Evolutionary conservation across 805 yeast genomes (phyloP).

Genomic region (Tetrapisispora iriomotensis): DNA sequence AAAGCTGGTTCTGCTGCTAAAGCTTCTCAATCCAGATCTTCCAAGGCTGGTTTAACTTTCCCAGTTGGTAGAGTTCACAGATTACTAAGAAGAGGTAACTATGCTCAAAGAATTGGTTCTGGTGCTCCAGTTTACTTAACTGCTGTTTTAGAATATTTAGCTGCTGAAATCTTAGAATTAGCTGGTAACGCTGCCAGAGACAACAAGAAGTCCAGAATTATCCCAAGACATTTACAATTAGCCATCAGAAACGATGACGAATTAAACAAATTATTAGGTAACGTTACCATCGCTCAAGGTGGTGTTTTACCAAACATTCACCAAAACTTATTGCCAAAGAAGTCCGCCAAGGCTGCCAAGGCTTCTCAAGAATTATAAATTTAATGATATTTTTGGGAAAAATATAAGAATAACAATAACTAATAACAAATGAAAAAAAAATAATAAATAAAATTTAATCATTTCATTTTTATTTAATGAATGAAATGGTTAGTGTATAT

Average conservation of each 20-base stretch:
- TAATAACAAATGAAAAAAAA: not conserved
- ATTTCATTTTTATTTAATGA: not conserved
- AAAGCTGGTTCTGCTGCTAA: slow-evolving; percentile 93
- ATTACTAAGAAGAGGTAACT: slow-evolving; percentile 91
- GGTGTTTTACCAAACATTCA: slow-evolving; percentile 98
- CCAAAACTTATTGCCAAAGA: slow-evolving; percentile 82
- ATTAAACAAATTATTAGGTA: slow-evolving; percentile 83
- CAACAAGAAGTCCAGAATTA: slow-evolving; percentile 97
- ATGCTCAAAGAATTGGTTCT: slow-evolving; percentile 97
- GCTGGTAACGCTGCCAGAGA: slow-evolving; percentile 99
- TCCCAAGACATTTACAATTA: slow-evolving; percentile 96
- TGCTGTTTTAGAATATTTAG: slow-evolving; percentile 91
- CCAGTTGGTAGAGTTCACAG: slow-evolving; percentile 99
- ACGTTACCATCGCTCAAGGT: slow-evolving; percentile 97
- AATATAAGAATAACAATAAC: not conserved
- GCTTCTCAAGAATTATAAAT: slow-evolving; percentile 58
- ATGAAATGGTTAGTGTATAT: slow-evolving; percentile 3
- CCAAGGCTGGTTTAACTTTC: slow-evolving; percentile 97
- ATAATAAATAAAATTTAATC: not conserved
- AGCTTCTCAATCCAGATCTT: slow-evolving; percentile 95
- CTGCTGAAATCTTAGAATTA: slow-evolving; percentile 95
- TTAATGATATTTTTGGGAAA: not conserved
- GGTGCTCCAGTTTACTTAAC: slow-evolving; percentile 98
- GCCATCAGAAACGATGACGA: slow-evolving; percentile 99
- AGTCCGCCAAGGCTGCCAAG: slow-evolving; percentile 49